phyloP scores from a whole-genome alignment of 495 filamentous ascomycete species.

The Zalerion maritima region DNA sequence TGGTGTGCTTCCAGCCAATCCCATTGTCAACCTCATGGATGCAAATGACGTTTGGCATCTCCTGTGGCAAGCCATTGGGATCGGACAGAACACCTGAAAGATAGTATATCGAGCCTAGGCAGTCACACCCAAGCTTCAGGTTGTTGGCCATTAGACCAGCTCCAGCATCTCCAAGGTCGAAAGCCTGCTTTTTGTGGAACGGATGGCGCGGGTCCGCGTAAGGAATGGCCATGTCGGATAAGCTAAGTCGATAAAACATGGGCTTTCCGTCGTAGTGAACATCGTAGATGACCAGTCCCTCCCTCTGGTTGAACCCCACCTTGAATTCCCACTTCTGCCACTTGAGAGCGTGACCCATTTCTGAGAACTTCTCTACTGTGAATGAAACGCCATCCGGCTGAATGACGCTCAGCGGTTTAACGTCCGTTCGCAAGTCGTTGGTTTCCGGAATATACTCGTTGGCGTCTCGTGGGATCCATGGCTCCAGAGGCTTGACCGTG shows the following conservation, averaged over 20 bases:
- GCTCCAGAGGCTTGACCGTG: conserved; percentile 35
- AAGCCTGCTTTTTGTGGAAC: conserved; percentile 64
- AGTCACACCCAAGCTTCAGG: conserved; percentile 54
- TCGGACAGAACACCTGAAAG: conserved; percentile 42
- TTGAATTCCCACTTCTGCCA: conserved; percentile 64
- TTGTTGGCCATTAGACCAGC: conserved; percentile 65
- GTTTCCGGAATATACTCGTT: conserved; percentile 65
- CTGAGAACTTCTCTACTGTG: conserved; percentile 30
- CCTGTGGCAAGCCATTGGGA: conserved; percentile 40
- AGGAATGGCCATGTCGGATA: conserved; percentile 68
- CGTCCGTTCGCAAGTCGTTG: conserved; percentile 45
- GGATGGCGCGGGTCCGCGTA: conserved; percentile 61
- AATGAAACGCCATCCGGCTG: conserved; percentile 72
- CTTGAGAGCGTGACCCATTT: conserved; percentile 29
- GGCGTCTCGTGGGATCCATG: conserved; percentile 39
- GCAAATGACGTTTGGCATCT: conserved; percentile 61
- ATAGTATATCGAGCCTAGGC: conserved; percentile 65
- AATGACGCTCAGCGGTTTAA: conserved; percentile 62
- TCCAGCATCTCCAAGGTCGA: conserved; percentile 65
- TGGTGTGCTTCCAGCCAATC: conserved; percentile 72
- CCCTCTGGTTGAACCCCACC: conserved; percentile 59
- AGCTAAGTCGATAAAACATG: conserved; percentile 51
- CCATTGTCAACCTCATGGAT: conserved; percentile 64
- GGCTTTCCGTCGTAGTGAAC: conserved; percentile 52
- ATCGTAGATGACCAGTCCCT: conserved; percentile 56